Percentiles rank a stretch among this genome's conserved stretches.
phyloP scores from a whole-genome alignment of 495 filamentous ascomycete species.

The Penicillium coffeae region DNA sequence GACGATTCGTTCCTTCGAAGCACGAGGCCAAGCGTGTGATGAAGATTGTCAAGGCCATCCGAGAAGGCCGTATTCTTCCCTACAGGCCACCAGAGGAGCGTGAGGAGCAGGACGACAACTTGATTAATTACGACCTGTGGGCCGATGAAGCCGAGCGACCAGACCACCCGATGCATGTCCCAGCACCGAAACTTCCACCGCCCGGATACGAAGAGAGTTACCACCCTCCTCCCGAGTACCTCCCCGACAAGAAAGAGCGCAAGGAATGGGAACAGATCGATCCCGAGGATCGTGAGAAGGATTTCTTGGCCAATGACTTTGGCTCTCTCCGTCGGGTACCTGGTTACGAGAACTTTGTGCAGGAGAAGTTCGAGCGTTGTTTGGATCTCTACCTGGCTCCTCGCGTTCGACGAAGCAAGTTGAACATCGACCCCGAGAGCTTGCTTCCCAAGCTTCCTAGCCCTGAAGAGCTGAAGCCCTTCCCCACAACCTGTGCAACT shows the following conservation, averaged over 20 bases:
- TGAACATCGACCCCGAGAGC: slow-evolving; percentile 95
- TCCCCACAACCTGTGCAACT: slow-evolving; percentile 82
- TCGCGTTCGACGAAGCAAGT: slow-evolving; percentile 81
- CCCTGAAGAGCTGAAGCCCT: slow-evolving; percentile 87
- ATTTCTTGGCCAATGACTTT: slow-evolving; percentile 79
- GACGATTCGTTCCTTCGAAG: slow-evolving; percentile 95
- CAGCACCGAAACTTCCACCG: slow-evolving; percentile 92
- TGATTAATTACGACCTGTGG: slow-evolving; percentile 89
- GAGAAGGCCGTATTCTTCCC: slow-evolving; percentile 88
- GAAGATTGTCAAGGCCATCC: slow-evolving; percentile 95
- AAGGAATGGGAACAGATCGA: slow-evolving; percentile 86
- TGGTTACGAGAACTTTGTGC: slow-evolving; percentile 84
- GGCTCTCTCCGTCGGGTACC: slow-evolving; percentile 85
- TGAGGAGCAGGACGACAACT: slow-evolving; percentile 63
- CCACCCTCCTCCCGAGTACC: slow-evolving; percentile 92
- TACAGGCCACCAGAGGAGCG: slow-evolving; percentile 78
- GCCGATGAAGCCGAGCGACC: slow-evolving; percentile 77
- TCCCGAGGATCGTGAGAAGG: slow-evolving; percentile 84
- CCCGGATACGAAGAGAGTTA: slow-evolving; percentile 94
- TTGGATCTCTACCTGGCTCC: slow-evolving; percentile 94
- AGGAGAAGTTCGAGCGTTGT: slow-evolving; percentile 94
- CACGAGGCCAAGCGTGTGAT: slow-evolving; percentile 95
- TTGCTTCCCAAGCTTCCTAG: slow-evolving; percentile 92
- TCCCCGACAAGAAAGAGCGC: slow-evolving; percentile 79
- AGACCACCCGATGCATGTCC: slow-evolving; percentile 91